These are phyloP conservation scores for Diaporthe citriasiana DNA, from an alignment of 2,329 filamentous ascomycete species.

Conservation along the genomic window DNA sequence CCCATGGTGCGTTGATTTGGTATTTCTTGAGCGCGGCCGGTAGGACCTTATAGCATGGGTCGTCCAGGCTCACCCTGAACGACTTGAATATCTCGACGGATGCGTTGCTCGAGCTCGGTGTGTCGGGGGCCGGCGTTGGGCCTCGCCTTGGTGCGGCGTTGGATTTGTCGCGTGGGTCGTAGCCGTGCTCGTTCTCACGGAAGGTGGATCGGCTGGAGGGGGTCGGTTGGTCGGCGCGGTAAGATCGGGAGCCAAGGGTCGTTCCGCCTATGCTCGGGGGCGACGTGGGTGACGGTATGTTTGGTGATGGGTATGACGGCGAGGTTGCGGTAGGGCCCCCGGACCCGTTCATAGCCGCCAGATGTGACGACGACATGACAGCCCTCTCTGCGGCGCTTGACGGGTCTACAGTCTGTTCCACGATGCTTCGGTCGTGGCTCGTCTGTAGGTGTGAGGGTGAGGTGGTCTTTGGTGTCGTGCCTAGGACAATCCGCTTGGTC, in stretches of 20 bases:
- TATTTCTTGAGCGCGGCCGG: conserved; percentile 97
- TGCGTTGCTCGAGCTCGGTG: conserved; percentile 65
- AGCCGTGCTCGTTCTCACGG: conserved; percentile 62
- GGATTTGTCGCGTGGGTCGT: conserved; percentile 56
- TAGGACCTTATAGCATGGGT: conserved; percentile 96
- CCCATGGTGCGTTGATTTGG: conserved; percentile 97
- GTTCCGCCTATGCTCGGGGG: conserved; percentile 67
- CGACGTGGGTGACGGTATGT: conserved; percentile 78
- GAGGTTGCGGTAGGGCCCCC: conserved; percentile 64
- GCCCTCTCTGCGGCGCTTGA: conserved; percentile 77
- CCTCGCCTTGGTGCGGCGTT: conserved; percentile 65
- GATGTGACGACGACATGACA: conserved; percentile 76
- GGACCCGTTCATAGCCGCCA: conserved; percentile 78
- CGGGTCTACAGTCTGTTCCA: conserved; percentile 77
- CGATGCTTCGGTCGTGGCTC: conserved; percentile 75
- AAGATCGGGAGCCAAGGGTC: conserved; percentile 73
- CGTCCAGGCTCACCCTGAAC: conserved; percentile 97
- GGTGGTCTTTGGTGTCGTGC: conserved; percentile 79
- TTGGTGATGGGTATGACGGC: conserved; percentile 73
- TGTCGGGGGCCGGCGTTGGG: conserved; percentile 74
- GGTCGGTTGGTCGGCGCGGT: conserved; percentile 69
- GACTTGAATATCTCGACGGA: conserved; percentile 98
- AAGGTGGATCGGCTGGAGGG: conserved; percentile 70
- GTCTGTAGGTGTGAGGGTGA: conserved; percentile 82
- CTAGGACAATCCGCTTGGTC: conserved; percentile 81